A percentile compares a stretch with the other conserved stretches of the same genome.
Conservation (phyloP, 352 stramenopile species). For the Globisporangium orthogonon region DNA sequence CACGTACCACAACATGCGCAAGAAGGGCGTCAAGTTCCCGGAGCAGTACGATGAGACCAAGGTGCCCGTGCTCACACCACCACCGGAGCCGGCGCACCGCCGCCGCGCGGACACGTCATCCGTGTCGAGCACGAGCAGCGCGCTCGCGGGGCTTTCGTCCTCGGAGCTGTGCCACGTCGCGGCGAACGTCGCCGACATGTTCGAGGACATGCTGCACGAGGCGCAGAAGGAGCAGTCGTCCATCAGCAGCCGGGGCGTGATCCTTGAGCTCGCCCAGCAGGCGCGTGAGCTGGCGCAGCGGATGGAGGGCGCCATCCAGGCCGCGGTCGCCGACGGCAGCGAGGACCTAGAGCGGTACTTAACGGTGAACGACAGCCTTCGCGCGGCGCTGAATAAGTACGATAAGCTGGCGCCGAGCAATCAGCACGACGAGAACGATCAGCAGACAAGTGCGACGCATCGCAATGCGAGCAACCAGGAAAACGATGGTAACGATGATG, state of each 20-base stretch:
- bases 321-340: slow-evolving; percentile 42
- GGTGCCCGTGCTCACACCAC: slow-evolving; percentile 43
- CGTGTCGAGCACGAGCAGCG: slow-evolving; percentile 34
- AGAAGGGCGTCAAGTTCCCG: slow-evolving; percentile 69
- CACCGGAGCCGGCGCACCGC: slow-evolving; percentile 13
- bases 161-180: slow-evolving; percentile 58
- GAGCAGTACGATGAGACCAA: slow-evolving; percentile 72
- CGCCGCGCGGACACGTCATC: slow-evolving; percentile 32
- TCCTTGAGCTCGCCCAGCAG: slow-evolving; percentile 62
- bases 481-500: slow-evolving; percentile 17
- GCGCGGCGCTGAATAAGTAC: slow-evolving; percentile 52
- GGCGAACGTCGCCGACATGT: slow-evolving; percentile 70
- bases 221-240: slow-evolving; percentile 38
- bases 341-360: slow-evolving; percentile 64
- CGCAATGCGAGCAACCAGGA: slow-evolving; percentile 19
- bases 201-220: slow-evolving; percentile 79
- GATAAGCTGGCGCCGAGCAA: slow-evolving; percentile 23
- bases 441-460: not conserved
- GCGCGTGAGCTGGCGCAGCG: slow-evolving; percentile 52
- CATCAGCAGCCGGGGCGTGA: slow-evolving; percentile 43
- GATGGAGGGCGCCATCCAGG: slow-evolving; percentile 58
- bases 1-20: slow-evolving; percentile 81
- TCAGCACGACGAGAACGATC: slow-evolving; percentile 11
- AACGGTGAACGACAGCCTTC: slow-evolving; percentile 60
- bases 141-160: slow-evolving; percentile 43